phyloP scores from a whole-genome alignment of 257 asterid species.

The Fraxinus anomala region DNA sequence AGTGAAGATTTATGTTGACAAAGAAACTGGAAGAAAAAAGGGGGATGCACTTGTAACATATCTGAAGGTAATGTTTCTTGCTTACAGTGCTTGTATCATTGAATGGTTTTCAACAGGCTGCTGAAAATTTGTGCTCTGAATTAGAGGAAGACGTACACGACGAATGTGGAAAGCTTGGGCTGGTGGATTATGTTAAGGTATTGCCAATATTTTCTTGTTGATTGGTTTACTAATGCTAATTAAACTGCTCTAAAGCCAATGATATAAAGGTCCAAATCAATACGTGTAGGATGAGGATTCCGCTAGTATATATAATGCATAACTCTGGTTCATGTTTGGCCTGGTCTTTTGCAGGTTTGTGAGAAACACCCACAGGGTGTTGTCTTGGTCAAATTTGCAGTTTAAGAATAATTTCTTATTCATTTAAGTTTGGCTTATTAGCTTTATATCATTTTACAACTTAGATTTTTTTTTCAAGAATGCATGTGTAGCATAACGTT shows the following conservation, averaged over 20 bases:
- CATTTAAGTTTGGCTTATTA: too few species aligned
- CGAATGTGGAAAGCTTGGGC: constrained; percentile 89
- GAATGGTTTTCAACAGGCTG: constrained; percentile 45
- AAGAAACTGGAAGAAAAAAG: constrained; percentile 78
- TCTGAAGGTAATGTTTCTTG: constrained; percentile 64
- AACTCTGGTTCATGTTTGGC: constrained; percentile 21
- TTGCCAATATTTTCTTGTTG: constrained; percentile 1
- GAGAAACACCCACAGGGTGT: constrained; percentile 94
- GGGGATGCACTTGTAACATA: constrained; percentile 96
- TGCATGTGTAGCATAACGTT: too few species aligned
- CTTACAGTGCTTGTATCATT: constrained; percentile 18
- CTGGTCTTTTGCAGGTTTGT: constrained; percentile 59
- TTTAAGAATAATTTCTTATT: too few species aligned
- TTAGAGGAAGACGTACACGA: constrained; percentile 77
- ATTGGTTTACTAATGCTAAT: background rate
- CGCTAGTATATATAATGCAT: background rate
- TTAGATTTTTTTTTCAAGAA: too few species aligned
- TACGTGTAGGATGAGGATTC: background rate
- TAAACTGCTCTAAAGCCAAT: background rate
- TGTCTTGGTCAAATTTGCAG: constrained; percentile 60
- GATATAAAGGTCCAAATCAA: background rate
- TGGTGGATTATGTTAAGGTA: constrained; percentile 82
- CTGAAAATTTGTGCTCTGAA: constrained; percentile 69
- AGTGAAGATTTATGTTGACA: constrained; percentile 84
- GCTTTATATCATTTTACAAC: too few species aligned